These are phyloP conservation scores for Cryptococcus deneoformans DNA, from an alignment of 1,284 basidiomycete genomes.

Conservation along the genomic window DNA sequence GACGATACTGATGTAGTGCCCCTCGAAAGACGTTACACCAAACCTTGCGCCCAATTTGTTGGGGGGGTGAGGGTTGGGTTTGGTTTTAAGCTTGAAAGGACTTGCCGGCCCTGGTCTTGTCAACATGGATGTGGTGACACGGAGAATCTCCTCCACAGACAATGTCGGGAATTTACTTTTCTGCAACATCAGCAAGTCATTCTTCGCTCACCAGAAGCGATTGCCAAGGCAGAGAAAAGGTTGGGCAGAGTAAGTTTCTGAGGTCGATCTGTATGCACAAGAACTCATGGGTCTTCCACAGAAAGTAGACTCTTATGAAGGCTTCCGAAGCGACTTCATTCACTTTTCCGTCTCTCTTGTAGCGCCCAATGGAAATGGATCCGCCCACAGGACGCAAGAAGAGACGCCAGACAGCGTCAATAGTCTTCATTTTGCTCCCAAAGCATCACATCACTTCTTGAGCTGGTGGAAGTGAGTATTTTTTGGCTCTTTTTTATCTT, in stretches of 20 bases:
- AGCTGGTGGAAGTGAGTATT: conserved; percentile 69
- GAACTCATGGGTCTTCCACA: conserved; percentile 3
- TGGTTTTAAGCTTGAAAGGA: conserved; percentile 77
- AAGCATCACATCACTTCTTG: conserved; percentile 86
- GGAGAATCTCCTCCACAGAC: conserved; percentile 63
- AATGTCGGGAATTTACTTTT: conserved; percentile 80
- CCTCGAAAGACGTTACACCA: conserved; percentile 43
- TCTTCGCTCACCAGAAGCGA: conserved; percentile 56
- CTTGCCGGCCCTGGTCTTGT: conserved; percentile 73
- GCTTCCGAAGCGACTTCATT: conserved; percentile 91
- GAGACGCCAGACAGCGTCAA: conserved; percentile 54
- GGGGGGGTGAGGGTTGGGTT: conserved; percentile 92
- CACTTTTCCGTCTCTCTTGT: conserved; percentile 87
- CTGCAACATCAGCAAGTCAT: conserved; percentile 77
- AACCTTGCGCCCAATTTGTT: conserved; percentile 74
- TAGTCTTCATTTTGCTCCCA: conserved; percentile 83
- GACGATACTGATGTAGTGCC: conserved; percentile 19
- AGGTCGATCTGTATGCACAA: neutral
- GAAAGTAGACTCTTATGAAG: conserved; percentile 71
- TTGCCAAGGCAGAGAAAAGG: conserved; percentile 39
- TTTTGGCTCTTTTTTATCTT: no score
- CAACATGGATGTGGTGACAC: conserved; percentile 51
- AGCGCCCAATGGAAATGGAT: conserved; percentile 54
- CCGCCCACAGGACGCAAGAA: conserved; percentile 9
- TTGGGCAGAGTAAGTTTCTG: conserved; percentile 55